These are phyloP conservation scores for Penicillium crustosum DNA, from an alignment of 2,329 filamentous ascomycete species.

Conservation along the genomic window DNA sequence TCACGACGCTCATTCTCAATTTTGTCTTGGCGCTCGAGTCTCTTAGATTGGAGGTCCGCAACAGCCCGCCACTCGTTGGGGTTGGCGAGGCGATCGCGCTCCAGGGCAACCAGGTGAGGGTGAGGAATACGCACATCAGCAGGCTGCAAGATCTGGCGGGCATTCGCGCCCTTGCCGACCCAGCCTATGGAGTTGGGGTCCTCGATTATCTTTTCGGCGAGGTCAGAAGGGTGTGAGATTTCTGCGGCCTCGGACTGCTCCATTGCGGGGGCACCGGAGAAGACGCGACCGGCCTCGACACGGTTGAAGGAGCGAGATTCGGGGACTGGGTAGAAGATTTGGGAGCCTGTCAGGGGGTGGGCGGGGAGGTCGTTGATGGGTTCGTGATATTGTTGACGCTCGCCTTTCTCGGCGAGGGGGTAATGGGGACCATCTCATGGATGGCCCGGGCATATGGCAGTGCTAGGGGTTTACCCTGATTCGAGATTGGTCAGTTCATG, in stretches of 20 bases:
- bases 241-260: conserved; percentile 24
- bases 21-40: conserved; percentile 43
- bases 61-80: conserved; percentile 36
- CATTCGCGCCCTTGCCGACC: conserved; percentile 44
- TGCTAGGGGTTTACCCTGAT: conserved; percentile 73
- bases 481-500: conserved; percentile 14
- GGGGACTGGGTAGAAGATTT: conserved; percentile 63
- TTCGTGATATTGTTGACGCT: conserved; percentile 53
- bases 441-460: conserved; percentile 74
- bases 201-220: conserved; percentile 34
- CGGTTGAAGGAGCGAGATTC: conserved; percentile 66
- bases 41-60: conserved; percentile 44
- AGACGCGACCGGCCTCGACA: conserved; percentile 63
- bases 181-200: conserved; percentile 40
- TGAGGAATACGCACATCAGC: conserved; percentile 65
- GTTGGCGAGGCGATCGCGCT: conserved; percentile 45
- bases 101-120: conserved; percentile 56
- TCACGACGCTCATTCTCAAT: conserved; percentile 42
- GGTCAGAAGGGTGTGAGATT: conserved; percentile 31
- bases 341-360: conserved; percentile 54
- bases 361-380: conserved; percentile 64
- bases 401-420: conserved; percentile 44
- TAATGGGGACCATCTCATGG: conserved; percentile 74
- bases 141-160: conserved; percentile 56
- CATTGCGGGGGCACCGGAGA: conserved; percentile 49